Evolutionary conservation across 306 rosid species (phyloP), one percentile per base, ranked within the genome.

Genomic region (Neltuma alba): DNA sequence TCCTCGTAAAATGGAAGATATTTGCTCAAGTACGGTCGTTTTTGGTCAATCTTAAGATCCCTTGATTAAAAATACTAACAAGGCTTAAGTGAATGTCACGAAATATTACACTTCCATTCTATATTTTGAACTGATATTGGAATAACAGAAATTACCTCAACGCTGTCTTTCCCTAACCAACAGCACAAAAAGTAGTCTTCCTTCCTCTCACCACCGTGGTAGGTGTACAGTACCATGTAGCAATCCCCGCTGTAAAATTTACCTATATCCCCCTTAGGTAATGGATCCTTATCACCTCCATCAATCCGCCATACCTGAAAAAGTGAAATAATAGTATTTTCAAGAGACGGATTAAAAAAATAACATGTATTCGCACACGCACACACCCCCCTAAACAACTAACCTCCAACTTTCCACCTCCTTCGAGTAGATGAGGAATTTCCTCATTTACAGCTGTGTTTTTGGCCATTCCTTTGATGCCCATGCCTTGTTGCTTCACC

Each of bases 401-500:
- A 27, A 52, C 99, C 98, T 95, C 99, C 83, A 91, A 81, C 90
- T 93, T 95, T 86, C 98, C 99, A 58, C 97, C 92, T 71, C 92
- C 96, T 88, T 93, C 99, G 65, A 95, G 97, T 89, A 95, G 86
- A 55, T 93, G 96, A 73, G 98, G 96, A 80, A 95, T 89, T 76
- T 93, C 99, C 86, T 95, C 99, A 80, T 81, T 91, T 68, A 82
- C 90, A 7, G 91, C 88, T 69, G 85, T 75, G 83, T 82, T 72
- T 84, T 95, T 93, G 86, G 96, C 1, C 85, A 85, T 79, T 70
- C 94, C 98, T 83, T 93, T 95, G 79, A 91, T 83, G 83, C 94
- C 94, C 76, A 87, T 86, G 58, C 98, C 99, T 93, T 95, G 98
- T 88, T 95, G 99, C 89, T 95, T 95, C 83, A 95, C 84, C 88